Evolutionary conservation across 2,329 filamentous ascomycete genomes (phyloP).

Genomic region (Dothideomycetes sp.): DNA sequence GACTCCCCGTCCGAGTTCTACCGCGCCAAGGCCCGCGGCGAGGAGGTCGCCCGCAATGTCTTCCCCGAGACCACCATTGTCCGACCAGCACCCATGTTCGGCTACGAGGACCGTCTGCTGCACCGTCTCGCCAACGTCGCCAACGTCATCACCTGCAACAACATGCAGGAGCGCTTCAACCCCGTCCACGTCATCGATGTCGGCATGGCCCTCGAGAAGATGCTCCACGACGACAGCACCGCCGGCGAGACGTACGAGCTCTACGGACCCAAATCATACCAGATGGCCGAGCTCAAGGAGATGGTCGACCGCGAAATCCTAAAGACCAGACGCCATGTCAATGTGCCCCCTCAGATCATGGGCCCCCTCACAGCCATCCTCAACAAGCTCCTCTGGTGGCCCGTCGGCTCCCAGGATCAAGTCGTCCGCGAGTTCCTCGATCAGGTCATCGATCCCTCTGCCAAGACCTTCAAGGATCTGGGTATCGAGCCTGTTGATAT

Average conservation of each 20-base stretch:
- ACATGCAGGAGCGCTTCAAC: constrained; percentile 83
- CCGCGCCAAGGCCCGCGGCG: constrained; percentile 75
- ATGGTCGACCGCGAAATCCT: constrained; percentile 87
- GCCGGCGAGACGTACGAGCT: constrained; percentile 88
- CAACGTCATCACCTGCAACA: constrained; percentile 81
- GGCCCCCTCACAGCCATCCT: constrained; percentile 64
- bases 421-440: constrained; percentile 89
- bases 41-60: constrained; percentile 73
- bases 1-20: constrained; percentile 82
- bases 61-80: constrained; percentile 98
- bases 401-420: constrained; percentile 68
- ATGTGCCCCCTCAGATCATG: constrained; percentile 70
- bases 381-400: constrained; percentile 86
- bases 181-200: constrained; percentile 93
- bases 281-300: constrained; percentile 72
- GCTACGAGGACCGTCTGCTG: constrained; percentile 86
- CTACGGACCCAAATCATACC: constrained; percentile 88
- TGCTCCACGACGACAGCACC: constrained; percentile 84
- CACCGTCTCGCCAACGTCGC: constrained; percentile 70
- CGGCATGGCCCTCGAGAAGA: constrained; percentile 74
- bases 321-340: constrained; percentile 82
- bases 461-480: constrained; percentile 93
- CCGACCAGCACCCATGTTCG: constrained; percentile 84
- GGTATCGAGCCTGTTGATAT: constrained; percentile 83
- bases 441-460: constrained; percentile 77